Conservation (phyloP, 2,329 filamentous ascomycete species). For the Cladosporium sp. region DNA sequence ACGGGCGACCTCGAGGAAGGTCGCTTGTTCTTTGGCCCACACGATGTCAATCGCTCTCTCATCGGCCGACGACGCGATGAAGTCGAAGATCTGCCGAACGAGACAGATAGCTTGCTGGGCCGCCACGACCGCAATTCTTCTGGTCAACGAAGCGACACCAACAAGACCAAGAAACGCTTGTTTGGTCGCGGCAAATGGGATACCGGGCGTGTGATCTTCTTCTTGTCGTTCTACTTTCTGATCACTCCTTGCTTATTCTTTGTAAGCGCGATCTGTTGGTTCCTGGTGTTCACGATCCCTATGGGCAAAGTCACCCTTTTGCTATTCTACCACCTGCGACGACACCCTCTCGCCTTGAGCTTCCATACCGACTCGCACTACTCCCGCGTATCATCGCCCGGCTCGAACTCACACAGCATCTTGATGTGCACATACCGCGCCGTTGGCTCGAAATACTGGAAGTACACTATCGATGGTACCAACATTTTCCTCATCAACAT, state of each 20-base stretch:
- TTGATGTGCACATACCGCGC: constrained; percentile 96
- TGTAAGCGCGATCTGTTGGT: constrained; percentile 88
- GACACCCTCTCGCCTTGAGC: constrained; percentile 87
- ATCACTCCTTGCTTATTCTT: constrained; percentile 83
- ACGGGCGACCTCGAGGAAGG: constrained; percentile 95
- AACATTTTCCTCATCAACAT: constrained; percentile 99
- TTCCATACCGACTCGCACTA: constrained; percentile 85
- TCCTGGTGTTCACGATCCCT: constrained; percentile 95
- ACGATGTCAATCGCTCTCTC: constrained; percentile 67
- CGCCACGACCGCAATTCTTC: constrained; percentile 30
- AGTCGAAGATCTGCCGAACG: constrained; percentile 72
- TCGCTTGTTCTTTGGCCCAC: constrained; percentile 90
- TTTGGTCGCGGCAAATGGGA: constrained; percentile 98
- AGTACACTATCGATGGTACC: constrained; percentile 96
- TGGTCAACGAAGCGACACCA: constrained; percentile 27
- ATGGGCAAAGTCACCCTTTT: constrained; percentile 96
- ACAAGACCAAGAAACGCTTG: constrained; percentile 70
- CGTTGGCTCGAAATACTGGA: constrained; percentile 95
- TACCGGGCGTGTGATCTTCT: constrained; percentile 90
- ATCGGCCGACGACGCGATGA: constrained; percentile 84
- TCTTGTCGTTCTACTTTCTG: constrained; percentile 91
- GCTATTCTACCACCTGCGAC: constrained; percentile 84
- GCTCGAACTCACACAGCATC: constrained; percentile 58
- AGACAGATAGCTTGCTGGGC: constrained; percentile 86
- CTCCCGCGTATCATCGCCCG: constrained; percentile 64